Conservation (phyloP, 2,329 filamentous ascomycete genomes). For the Parasarocladium wereldwijsianum region DNA sequence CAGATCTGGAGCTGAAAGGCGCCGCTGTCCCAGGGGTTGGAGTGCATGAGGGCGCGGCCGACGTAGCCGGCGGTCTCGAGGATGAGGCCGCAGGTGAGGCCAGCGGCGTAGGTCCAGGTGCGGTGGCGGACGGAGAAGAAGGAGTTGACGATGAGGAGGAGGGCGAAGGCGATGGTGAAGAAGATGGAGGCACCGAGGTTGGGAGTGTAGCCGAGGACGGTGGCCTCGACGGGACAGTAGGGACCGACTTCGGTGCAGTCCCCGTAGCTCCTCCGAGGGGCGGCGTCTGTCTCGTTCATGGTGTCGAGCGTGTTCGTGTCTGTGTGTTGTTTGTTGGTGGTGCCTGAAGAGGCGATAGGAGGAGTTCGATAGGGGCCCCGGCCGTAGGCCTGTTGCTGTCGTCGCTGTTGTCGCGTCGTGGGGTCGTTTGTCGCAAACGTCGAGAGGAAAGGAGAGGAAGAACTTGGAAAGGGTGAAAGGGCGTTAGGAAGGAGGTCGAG, state of each 20-base stretch:
- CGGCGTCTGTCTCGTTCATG: slow-evolving; percentile 2
- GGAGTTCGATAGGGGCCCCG: background rate
- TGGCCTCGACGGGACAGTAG: slow-evolving; percentile 33
- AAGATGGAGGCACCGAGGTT: slow-evolving; percentile 41
- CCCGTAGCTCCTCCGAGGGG: slow-evolving; percentile 11
- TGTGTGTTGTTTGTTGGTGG: no score
- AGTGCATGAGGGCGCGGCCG: slow-evolving; percentile 32
- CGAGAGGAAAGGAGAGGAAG: no score
- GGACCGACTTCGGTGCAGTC: slow-evolving; percentile 20
- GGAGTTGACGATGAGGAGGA: slow-evolving; percentile 25
- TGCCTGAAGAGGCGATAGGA: background rate
- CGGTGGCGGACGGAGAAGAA: slow-evolving; percentile 30
- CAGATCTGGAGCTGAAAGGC: slow-evolving; percentile 45
- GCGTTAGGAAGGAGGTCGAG: no score
- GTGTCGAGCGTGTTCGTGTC: no score
- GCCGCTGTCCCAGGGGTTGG: slow-evolving; percentile 37
- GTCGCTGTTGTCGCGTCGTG: no score
- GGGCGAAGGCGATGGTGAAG: slow-evolving; percentile 33
- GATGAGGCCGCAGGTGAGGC: slow-evolving; percentile 31
- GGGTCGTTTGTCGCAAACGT: no score
- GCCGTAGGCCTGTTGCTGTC: no score
- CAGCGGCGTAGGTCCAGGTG: slow-evolving; percentile 39
- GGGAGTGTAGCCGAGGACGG: slow-evolving; percentile 41
- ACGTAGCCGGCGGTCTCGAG: slow-evolving; percentile 41
- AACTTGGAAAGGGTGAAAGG: no score